These are phyloP conservation scores for Oxyria digyna DNA, from an alignment of 148 eudicot species.

Conservation along the genomic window DNA sequence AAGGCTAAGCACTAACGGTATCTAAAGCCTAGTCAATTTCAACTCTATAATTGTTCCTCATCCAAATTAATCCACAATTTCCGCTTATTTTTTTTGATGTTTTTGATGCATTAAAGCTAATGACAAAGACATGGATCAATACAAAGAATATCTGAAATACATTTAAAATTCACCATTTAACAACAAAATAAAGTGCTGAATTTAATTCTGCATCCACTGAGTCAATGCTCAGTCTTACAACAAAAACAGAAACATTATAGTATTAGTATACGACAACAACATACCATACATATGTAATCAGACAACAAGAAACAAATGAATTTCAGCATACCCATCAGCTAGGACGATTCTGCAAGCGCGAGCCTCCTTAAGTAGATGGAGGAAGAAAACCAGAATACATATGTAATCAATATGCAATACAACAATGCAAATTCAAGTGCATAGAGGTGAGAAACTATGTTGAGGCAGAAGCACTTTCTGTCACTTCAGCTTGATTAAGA, in stretches of 20 bases:
- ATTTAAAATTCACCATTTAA: too few relatives aligned
- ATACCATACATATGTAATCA: conserved; percentile 1
- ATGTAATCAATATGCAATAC: not conserved
- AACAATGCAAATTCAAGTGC: not conserved
- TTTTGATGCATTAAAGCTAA: too few relatives aligned
- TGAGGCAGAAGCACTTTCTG: conserved; percentile 24
- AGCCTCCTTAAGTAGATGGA: not conserved
- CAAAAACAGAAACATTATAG: not conserved
- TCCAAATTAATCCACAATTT: not conserved
- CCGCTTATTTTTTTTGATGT: not conserved
- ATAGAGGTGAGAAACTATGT: conserved; percentile 12
- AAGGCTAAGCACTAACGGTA: not conserved
- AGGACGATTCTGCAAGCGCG: not conserved
- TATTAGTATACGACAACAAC: not conserved
- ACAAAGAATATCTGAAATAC: too few relatives aligned
- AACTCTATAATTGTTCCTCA: not conserved
- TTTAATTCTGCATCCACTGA: not conserved
- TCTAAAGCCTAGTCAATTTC: not conserved
- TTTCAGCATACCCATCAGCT: not conserved
- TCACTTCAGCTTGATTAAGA: conserved; percentile 3
- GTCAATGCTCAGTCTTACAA: not conserved
- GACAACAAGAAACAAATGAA: not conserved
- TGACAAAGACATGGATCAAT: too few relatives aligned
- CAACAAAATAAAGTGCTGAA: not conserved
- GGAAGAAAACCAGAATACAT: not conserved